Conservation (phyloP, 2,329 filamentous ascomycete species). For the Colletotrichum abscissum region DNA sequence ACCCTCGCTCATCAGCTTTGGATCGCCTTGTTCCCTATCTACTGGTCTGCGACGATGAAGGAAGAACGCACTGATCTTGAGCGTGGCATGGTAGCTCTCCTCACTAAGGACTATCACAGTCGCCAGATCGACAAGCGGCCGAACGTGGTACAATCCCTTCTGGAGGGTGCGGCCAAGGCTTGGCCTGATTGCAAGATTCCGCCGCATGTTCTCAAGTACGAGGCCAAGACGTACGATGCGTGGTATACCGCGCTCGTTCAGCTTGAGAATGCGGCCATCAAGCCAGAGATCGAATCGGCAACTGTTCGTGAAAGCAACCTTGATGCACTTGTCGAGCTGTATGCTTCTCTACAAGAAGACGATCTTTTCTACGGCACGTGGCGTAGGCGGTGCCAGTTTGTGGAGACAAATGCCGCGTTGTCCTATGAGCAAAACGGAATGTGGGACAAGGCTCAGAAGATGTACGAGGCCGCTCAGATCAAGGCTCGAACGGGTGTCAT, state of each 20-base stretch:
- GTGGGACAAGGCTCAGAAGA: slow-evolving; percentile 98
- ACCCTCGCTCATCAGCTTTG: slow-evolving; percentile 89
- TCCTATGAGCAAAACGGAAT: slow-evolving; percentile 99
- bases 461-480: slow-evolving; percentile 97
- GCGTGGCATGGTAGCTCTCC: slow-evolving; percentile 86
- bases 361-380: slow-evolving; percentile 98
- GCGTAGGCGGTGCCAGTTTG: slow-evolving; percentile 93
- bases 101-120: slow-evolving; percentile 96
- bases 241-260: slow-evolving; percentile 97
- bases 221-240: slow-evolving; percentile 92
- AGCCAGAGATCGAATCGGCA: slow-evolving; percentile 85
- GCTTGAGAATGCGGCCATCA: slow-evolving; percentile 88
- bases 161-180: slow-evolving; percentile 87
- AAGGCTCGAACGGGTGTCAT: slow-evolving; percentile 97
- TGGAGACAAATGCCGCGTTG: slow-evolving; percentile 95
- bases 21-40: slow-evolving; percentile 91
- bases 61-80: slow-evolving; percentile 93
- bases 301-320: slow-evolving; percentile 92
- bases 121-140: slow-evolving; percentile 94
- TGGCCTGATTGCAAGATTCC: slow-evolving; percentile 92
- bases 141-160: slow-evolving; percentile 92
- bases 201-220: slow-evolving; percentile 94
- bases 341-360: slow-evolving; percentile 90
- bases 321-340: slow-evolving; percentile 94
- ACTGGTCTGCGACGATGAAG: slow-evolving; percentile 87